Evolutionary conservation across 2,329 filamentous ascomycete species (phyloP).

Genomic region (Aspergillus sp.): DNA sequence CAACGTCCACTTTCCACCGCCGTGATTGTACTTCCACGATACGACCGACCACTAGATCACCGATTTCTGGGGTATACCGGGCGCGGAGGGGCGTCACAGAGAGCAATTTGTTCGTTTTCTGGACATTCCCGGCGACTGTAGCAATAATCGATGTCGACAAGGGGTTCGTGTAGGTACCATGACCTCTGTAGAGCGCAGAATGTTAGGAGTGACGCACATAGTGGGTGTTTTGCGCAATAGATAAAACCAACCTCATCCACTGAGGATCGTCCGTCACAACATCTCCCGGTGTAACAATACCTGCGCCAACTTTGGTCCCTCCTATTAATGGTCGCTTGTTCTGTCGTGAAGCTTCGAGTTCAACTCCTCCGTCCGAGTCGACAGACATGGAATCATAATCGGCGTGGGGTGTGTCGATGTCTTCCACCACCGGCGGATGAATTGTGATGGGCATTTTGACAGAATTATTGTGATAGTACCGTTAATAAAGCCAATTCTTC

Average conservation of each 20-base stretch:
- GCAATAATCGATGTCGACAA: conserved; percentile 65
- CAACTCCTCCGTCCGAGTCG: conserved; percentile 38
- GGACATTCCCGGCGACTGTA: conserved; percentile 82
- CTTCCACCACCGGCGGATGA: conserved; percentile 43
- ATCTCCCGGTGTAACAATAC: conserved; percentile 81
- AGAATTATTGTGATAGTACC: background rate
- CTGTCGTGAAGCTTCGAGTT: conserved; percentile 26
- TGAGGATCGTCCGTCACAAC: conserved; percentile 84
- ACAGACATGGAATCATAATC: conserved; percentile 47
- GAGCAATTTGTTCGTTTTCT: conserved; percentile 93
- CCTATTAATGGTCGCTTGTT: conserved; percentile 32
- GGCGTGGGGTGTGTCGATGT: conserved; percentile 27
- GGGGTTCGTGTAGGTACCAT: conserved; percentile 74
- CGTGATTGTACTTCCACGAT: conserved; percentile 91
- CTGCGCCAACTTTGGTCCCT: conserved; percentile 22
- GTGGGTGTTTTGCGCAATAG: background rate
- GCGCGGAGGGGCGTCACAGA: conserved; percentile 85
- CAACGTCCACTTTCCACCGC: conserved; percentile 92
- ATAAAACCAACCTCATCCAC: conserved; percentile 64
- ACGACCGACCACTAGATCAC: conserved; percentile 86
- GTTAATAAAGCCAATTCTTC: no score
- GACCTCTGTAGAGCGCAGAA: conserved; percentile 55
- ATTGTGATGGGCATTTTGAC: conserved; percentile 53
- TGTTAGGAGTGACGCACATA: background rate
- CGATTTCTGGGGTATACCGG: conserved; percentile 91